Evolutionary conservation across 169 alveolate species (phyloP).

Genomic region (Eimeria mitis): DNA sequence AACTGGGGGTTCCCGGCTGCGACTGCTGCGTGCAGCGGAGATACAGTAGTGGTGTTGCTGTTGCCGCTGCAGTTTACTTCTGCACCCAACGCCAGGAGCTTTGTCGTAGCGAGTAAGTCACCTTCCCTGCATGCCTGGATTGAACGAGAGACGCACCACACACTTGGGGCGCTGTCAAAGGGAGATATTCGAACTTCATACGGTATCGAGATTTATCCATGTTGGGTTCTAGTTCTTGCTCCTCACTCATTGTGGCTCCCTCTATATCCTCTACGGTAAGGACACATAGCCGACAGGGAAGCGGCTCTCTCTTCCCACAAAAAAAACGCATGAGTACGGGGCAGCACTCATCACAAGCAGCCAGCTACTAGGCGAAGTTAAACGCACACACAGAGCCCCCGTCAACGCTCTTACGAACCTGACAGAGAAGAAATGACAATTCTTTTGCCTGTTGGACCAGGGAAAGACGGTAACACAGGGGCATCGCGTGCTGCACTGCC

Average conservation of each 20-base stretch:
- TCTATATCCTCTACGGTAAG: background rate
- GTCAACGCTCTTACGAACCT: conserved; percentile 4
- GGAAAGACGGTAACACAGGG: conserved; percentile 41
- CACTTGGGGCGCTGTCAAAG: background rate
- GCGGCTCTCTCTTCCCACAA: background rate
- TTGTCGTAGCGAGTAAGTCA: conserved; percentile 19
- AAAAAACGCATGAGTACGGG: background rate
- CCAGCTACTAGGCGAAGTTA: background rate
- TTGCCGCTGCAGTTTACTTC: conserved; percentile 22
- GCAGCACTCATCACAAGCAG: background rate
- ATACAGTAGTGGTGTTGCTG: background rate
- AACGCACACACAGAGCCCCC: background rate
- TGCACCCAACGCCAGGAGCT: conserved; percentile 43
- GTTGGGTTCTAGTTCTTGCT: background rate
- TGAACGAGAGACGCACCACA: background rate
- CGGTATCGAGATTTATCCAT: background rate
- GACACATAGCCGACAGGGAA: background rate
- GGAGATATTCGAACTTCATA: background rate
- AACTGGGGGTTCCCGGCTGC: conserved; percentile 32
- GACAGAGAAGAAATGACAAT: conserved; percentile 27
- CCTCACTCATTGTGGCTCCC: background rate
- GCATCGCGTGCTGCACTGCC: conserved; percentile 40
- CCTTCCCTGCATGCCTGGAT: conserved; percentile 28
- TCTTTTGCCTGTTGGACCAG: conserved; percentile 25
- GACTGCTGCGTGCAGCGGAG: conserved; percentile 39